Percentiles rank a stretch among this genome's conserved stretches.
Evolutionary conservation across 768 basidiomycete genomes (phyloP).

Genomic region (Hygrophoropsis aurantiaca): DNA sequence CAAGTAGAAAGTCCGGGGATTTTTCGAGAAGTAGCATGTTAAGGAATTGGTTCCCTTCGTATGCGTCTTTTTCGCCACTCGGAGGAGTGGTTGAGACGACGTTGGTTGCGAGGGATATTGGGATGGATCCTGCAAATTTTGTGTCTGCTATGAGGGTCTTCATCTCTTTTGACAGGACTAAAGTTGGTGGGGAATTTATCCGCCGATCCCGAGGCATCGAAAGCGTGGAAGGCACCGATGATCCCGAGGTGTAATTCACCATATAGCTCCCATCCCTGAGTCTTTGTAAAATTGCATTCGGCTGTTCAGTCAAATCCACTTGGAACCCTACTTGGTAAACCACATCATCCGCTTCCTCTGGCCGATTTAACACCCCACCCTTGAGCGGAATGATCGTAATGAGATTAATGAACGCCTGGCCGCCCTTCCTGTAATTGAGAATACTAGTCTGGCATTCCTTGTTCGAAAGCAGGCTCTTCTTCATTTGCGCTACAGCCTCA

Average conservation of each 20-base stretch:
- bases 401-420: conserved; percentile 86
- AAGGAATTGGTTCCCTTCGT: conserved; percentile 47
- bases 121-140: conserved; percentile 47
- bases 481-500: conserved; percentile 65
- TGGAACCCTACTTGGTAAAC: conserved; percentile 95
- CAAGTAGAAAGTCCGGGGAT: conserved; percentile 81
- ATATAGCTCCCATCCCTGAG: conserved; percentile 77
- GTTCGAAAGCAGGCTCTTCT: conserved; percentile 61
- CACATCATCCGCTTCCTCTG: conserved; percentile 65
- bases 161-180: conserved; percentile 53
- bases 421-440: conserved; percentile 86
- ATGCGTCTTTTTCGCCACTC: conserved; percentile 13
- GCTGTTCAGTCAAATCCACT: conserved; percentile 87
- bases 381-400: conserved; percentile 87
- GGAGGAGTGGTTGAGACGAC: conserved; percentile 25
- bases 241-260: conserved; percentile 50
- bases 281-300: conserved; percentile 77
- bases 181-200: conserved; percentile 13
- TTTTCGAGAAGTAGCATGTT: conserved; percentile 60
- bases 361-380: conserved; percentile 49
- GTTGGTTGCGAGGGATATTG: conserved; percentile 41
- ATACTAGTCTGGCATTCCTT: conserved; percentile 90
- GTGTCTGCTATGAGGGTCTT: conserved; percentile 47
- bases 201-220: conserved; percentile 3
- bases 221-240: conserved; percentile 5